Percentiles rank a stretch among this genome's conserved stretches.
phyloP scores from a whole-genome alignment of 345 rosid species.

The Murraya koenigii region DNA sequence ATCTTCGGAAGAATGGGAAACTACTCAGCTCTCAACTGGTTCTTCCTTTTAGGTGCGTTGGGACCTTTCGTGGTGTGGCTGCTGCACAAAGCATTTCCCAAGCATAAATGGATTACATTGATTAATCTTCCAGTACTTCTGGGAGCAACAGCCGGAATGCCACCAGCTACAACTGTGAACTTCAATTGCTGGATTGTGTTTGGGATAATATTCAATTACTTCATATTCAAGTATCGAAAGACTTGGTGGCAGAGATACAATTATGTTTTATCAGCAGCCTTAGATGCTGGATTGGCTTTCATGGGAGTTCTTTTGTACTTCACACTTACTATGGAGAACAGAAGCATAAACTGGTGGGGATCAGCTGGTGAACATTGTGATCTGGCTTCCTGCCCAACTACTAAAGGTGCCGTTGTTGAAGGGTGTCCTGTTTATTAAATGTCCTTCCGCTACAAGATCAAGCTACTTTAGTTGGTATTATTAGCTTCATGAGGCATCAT shows the following conservation, averaged over 20 bases:
- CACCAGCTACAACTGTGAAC: constrained; percentile 55
- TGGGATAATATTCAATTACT: constrained; percentile 47
- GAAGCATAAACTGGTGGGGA: constrained; percentile 48
- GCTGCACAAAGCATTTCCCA: constrained; percentile 45
- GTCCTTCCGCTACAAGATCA: neutral
- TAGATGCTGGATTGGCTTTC: constrained; percentile 62
- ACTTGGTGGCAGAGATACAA: constrained; percentile 65
- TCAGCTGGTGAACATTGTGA: constrained; percentile 45
- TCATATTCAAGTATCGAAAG: constrained; percentile 41
- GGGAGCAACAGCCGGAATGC: constrained; percentile 53
- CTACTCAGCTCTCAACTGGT: constrained; percentile 55
- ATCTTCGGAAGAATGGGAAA: constrained; percentile 48
- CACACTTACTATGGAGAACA: constrained; percentile 36
- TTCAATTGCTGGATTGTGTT: constrained; percentile 49
- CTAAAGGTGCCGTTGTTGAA: constrained; percentile 39
- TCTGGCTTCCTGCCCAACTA: constrained; percentile 54
- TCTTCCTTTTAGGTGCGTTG: constrained; percentile 51
- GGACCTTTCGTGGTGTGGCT: constrained; percentile 48
- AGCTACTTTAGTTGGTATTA: neutral
- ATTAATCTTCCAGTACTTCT: constrained; percentile 55
- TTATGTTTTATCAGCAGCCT: constrained; percentile 56
- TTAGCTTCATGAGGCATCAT: neutral
- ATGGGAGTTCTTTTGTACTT: constrained; percentile 55
- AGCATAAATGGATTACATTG: constrained; percentile 41
- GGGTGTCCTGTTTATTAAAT: constrained; percentile 47